phyloP scores from a whole-genome alignment of 257 asterid genomes.

The Solanum habrochaites region DNA sequence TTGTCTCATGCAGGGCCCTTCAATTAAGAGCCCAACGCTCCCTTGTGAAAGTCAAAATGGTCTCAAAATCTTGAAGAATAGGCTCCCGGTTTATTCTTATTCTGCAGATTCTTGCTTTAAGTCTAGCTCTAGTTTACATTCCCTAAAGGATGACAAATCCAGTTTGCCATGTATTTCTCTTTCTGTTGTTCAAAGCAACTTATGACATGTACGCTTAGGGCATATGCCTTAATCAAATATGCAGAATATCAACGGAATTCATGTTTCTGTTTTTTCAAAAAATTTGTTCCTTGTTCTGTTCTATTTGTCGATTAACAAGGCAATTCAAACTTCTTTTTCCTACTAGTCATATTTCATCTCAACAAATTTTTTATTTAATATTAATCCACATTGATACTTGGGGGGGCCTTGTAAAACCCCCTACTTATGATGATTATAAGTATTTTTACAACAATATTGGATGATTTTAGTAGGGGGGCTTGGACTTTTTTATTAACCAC shows the following conservation, averaged over 20 bases:
- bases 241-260: background rate
- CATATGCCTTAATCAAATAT: background rate
- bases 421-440: no score
- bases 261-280: background rate
- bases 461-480: background rate
- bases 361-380: no score
- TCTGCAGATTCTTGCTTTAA: background rate
- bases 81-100: background rate
- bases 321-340: background rate
- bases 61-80: background rate
- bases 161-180: background rate
- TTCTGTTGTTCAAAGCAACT: background rate
- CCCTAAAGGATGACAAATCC: background rate
- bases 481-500: background rate
- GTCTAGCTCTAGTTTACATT: background rate
- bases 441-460: background rate
- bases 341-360: background rate
- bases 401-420: background rate
- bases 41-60: background rate
- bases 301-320: background rate
- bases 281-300: background rate
- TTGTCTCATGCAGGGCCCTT: background rate
- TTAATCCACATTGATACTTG: background rate
- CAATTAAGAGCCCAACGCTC: background rate
- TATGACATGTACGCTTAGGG: background rate